Evolutionary conservation across 2,329 filamentous ascomycete genomes (phyloP).

Genomic region (Epichloe elymi): DNA sequence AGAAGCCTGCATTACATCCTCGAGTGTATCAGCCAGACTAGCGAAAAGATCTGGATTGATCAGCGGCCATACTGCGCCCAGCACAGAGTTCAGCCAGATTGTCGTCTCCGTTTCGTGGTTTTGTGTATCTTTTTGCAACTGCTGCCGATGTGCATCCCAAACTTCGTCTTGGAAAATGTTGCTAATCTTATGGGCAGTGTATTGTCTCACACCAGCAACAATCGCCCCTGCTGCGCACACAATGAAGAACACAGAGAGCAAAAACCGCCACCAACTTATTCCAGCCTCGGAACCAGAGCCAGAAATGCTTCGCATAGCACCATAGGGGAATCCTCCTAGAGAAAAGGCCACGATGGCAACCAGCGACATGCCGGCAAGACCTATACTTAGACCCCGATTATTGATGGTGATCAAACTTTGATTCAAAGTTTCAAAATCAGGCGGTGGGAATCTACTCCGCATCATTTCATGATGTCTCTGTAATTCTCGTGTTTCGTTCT

Average conservation of each 20-base stretch:
- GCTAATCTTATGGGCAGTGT: slow-evolving; percentile 47
- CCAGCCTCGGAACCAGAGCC: slow-evolving; percentile 7
- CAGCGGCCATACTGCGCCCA: slow-evolving; percentile 58
- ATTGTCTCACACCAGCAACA: slow-evolving; percentile 38
- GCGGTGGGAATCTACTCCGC: slow-evolving; percentile 32
- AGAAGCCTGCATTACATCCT: slow-evolving; percentile 71
- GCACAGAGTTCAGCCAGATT: slow-evolving; percentile 58
- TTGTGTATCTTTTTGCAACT: slow-evolving; percentile 28
- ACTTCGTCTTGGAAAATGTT: slow-evolving; percentile 55
- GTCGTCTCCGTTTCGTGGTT: slow-evolving; percentile 47
- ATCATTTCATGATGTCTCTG: slow-evolving; percentile 29
- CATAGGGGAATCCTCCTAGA: neutral
- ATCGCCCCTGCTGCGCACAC: slow-evolving; percentile 19
- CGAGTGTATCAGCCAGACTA: slow-evolving; percentile 54
- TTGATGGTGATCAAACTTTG: slow-evolving; percentile 19
- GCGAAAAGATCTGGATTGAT: slow-evolving; percentile 65
- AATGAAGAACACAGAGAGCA: slow-evolving; percentile 6
- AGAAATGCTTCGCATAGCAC: neutral
- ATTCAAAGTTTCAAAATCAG: slow-evolving; percentile 31
- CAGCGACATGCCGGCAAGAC: slow-evolving; percentile 19
- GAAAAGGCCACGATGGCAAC: slow-evolving; percentile 8
- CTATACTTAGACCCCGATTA: slow-evolving; percentile 22
- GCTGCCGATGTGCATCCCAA: slow-evolving; percentile 50
- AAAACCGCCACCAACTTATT: slow-evolving; percentile 15
- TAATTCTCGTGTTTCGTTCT: slow-evolving; percentile 20